Conservation (phyloP, 805 yeast species). For the Myxozyma neglecta region DNA sequence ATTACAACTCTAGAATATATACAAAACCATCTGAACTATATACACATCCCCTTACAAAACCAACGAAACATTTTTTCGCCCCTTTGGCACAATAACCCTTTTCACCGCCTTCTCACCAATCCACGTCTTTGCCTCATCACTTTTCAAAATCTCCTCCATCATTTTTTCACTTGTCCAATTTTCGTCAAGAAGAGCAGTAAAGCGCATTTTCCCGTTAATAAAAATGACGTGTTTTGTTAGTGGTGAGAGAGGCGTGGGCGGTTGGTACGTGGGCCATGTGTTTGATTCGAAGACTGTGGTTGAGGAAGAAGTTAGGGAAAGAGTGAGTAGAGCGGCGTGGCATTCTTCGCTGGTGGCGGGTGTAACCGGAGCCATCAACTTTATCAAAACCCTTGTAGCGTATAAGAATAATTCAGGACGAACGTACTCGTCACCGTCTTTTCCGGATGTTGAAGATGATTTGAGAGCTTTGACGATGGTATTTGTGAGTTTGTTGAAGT, state of each 20-base stretch:
- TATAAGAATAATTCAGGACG: conserved; percentile 40
- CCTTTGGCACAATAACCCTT: conserved; percentile 50
- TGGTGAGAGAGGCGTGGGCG: not conserved
- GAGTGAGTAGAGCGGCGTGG: conserved; percentile 55
- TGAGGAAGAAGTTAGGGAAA: conserved; percentile 40
- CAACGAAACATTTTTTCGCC: conserved; percentile 31
- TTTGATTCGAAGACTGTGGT: conserved; percentile 52
- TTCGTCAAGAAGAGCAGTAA: conserved; percentile 34
- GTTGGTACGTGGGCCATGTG: conserved; percentile 63
- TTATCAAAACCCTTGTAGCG: conserved; percentile 54
- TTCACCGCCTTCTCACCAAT: conserved; percentile 39
- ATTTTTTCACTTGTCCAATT: conserved; percentile 40
- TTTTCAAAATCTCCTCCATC: conserved; percentile 41
- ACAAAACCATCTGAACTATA: not conserved
- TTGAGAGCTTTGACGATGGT: too few relatives aligned
- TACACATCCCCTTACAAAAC: conserved; percentile 12
- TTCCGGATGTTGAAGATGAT: not conserved
- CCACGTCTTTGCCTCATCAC: conserved; percentile 47
- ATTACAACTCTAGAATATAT: not conserved
- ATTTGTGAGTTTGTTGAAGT: too few relatives aligned
- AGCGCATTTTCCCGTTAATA: conserved; percentile 70
- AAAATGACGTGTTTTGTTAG: conserved; percentile 50
- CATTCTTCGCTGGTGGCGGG: conserved; percentile 84
- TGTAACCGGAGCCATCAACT: conserved; percentile 73
- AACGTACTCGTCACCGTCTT: conserved; percentile 5